Evolutionary conservation across 148 eudicot species (phyloP), one percentile per base, ranked within the genome.

Genomic region (Nepenthes gracilis): DNA sequence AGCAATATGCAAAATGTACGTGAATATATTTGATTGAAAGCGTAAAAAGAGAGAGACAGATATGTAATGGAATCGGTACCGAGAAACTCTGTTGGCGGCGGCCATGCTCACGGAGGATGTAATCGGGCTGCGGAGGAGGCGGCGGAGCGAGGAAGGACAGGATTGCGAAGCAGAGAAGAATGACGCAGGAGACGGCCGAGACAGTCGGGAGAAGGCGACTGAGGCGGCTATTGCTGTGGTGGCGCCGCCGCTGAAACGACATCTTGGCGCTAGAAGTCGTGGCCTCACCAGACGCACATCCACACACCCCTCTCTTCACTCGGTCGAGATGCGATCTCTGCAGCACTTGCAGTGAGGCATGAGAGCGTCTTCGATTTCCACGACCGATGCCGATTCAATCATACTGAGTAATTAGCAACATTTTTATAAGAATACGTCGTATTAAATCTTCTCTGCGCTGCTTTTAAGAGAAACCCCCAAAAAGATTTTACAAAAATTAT

Each of bases 161-260:
- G 23, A 81, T 55, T 40, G 66, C 70, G 63, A 83, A 83, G 15
- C 76, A 75, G 59, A 85, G 35, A 58, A 90, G 70, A 49, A 87
- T 70, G 15, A 61, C 74, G 36, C 72, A 83, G 70, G 78, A 80
- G 4, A 77, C 34, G 60, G 74, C 71, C 58, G 74, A 67, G 34
- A 77, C 57, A 10, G 68, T n/a, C 58, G 80, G 81, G 55, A 84
- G 52, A 12, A 75, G 71, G 38, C 61, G 64, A 4, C 77, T 78
- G 59, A 66, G 59, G 2, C 77, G 68, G 69, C 53, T 33, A 67
- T 58, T 65, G 51, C 35, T 54, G 57, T 70, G 73, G 79, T 80
- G 92, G 66, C 98, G 96, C 77, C 96, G 98, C 78, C 95, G 90
- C 10, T 58, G 80, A 59, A 64, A 35, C 66, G 85, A 81, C 90